phyloP scores from a whole-genome alignment of 352 stramenopile genomes.

The Phytophthora hibernalis region DNA sequence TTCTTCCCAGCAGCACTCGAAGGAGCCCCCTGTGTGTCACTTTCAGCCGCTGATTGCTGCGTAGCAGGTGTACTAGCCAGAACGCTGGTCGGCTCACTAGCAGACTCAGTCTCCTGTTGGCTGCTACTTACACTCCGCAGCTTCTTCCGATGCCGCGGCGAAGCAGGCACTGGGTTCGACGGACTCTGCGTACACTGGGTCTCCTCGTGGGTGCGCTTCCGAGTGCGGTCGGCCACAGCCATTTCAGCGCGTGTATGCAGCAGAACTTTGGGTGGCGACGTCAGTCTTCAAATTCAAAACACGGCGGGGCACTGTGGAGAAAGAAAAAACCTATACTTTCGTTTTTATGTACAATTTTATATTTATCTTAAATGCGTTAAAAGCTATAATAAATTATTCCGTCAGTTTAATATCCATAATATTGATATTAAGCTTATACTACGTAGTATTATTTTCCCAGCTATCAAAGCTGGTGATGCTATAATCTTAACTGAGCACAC shows the following conservation, averaged over 20 bases:
- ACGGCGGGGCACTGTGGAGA: too few relatives aligned
- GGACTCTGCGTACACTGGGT: conserved; percentile 40
- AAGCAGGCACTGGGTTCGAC: conserved; percentile 12
- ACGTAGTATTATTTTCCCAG: too few relatives aligned
- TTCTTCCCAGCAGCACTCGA: conserved; percentile 26
- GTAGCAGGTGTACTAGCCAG: neutral
- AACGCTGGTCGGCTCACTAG: conserved; percentile 4
- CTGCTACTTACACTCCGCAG: neutral
- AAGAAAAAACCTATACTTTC: too few relatives aligned
- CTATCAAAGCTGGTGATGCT: too few relatives aligned
- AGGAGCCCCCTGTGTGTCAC: neutral
- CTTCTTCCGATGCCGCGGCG: conserved; percentile 33
- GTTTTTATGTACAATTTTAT: too few relatives aligned
- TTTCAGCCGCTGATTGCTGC: neutral
- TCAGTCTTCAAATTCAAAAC: too few relatives aligned
- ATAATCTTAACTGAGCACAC: too few relatives aligned
- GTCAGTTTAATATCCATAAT: too few relatives aligned
- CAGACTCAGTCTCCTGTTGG: conserved; percentile 21
- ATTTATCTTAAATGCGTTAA: too few relatives aligned
- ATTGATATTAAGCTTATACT: too few relatives aligned
- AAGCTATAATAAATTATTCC: too few relatives aligned
- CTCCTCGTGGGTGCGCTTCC: conserved; percentile 39
- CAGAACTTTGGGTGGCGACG: too few relatives aligned
- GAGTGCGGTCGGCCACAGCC: conserved; percentile 24
- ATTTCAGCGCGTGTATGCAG: conserved; percentile 32